Percentiles rank a stretch among this genome's conserved stretches.
These are phyloP conservation scores for Lycium ferocissimum DNA, from an alignment of 257 asterid species.

Conservation along the genomic window DNA sequence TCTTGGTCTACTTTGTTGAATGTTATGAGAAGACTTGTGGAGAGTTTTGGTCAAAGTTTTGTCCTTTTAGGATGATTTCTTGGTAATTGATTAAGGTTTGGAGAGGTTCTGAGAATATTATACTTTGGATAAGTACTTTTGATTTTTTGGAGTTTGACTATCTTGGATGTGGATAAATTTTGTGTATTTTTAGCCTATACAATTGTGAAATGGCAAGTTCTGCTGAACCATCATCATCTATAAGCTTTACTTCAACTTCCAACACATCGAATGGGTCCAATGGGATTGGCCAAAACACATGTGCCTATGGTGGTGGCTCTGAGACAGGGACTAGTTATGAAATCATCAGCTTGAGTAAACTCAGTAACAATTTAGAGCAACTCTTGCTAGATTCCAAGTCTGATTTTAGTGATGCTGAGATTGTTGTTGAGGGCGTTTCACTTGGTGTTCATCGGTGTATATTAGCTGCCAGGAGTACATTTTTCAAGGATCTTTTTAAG, in stretches of 20 bases:
- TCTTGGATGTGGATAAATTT: constrained; percentile 8
- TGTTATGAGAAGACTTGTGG: background rate
- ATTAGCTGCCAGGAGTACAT: constrained; percentile 68
- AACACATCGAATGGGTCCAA: constrained; percentile 57
- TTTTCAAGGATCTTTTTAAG: constrained; percentile 53
- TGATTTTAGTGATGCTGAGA: constrained; percentile 63
- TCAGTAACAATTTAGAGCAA: constrained; percentile 29
- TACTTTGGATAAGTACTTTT: background rate
- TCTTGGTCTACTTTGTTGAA: background rate
- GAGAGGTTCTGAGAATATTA: constrained; percentile 5
- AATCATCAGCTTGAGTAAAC: constrained; percentile 27
- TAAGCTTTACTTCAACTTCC: constrained; percentile 64
- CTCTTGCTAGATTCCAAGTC: constrained; percentile 50
- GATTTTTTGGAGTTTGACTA: constrained; percentile 14
- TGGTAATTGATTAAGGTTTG: background rate
- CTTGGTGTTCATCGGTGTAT: constrained; percentile 70
- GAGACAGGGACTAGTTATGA: constrained; percentile 35
- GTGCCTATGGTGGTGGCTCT: constrained; percentile 40
- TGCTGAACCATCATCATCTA: constrained; percentile 66
- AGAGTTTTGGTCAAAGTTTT: background rate
- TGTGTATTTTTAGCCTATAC: constrained; percentile 2
- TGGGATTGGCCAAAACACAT: constrained; percentile 34
- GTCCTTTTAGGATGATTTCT: background rate
- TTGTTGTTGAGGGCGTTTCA: constrained; percentile 56
- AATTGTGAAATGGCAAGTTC: constrained; percentile 31